Conservation (phyloP, 345 rosid genomes). For the Populus nigra region DNA sequence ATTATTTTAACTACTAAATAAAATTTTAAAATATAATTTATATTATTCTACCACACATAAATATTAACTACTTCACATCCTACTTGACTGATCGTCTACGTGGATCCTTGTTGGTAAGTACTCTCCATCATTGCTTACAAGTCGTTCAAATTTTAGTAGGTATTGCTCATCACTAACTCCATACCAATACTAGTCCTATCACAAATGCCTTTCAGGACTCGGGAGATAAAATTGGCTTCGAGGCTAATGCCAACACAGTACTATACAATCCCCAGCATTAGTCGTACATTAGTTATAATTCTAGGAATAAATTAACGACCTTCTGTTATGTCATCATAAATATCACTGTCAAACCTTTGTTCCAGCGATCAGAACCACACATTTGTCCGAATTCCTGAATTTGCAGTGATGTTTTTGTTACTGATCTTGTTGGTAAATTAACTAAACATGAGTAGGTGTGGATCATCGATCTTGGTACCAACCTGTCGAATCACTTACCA, state of each 20-base stretch:
- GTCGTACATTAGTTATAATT: neutral
- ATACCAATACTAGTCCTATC: neutral
- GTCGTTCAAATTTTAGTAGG: conserved; percentile 3
- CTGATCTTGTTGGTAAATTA: neutral
- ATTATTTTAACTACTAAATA: too few relatives aligned
- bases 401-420: neutral
- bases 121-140: neutral
- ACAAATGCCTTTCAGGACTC: neutral
- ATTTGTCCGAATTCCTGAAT: neutral
- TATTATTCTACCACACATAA: too few relatives aligned
- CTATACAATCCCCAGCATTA: neutral
- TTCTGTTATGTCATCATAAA: neutral
- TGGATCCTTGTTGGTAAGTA: neutral
- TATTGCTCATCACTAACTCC: neutral
- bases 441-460: neutral
- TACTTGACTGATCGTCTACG: neutral
- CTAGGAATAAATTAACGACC: neutral
- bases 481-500: neutral
- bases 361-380: neutral
- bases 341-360: neutral
- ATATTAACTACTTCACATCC: neutral
- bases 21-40: too few relatives aligned
- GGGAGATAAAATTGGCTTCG: neutral
- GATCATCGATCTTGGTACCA: neutral
- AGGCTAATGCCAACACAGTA: neutral